A percentile compares a stretch with the other conserved stretches of the same genome.
Conservation (phyloP, 768 basidiomycete species). For the Leccinum longicurvipes region DNA sequence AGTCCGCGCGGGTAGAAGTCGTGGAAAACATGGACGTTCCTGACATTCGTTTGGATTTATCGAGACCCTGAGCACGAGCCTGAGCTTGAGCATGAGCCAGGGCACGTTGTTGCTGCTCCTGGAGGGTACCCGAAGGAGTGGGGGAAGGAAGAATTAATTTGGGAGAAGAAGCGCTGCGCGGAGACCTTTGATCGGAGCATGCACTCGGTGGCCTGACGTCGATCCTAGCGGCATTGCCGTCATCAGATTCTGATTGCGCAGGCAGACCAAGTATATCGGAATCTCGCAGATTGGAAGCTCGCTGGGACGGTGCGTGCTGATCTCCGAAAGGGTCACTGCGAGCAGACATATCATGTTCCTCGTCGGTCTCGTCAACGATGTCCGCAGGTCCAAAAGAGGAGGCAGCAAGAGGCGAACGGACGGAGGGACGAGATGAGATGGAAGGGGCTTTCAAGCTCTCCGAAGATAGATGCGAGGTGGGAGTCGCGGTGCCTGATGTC, state of each 20-base stretch:
- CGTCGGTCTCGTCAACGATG: slow-evolving; percentile 46
- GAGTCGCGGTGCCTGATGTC: slow-evolving; percentile 42
- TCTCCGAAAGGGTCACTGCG: slow-evolving; percentile 64
- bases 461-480: slow-evolving; percentile 23
- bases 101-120: slow-evolving; percentile 68
- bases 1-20: slow-evolving; percentile 73
- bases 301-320: slow-evolving; percentile 34
- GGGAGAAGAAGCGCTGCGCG: slow-evolving; percentile 61
- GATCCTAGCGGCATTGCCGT: slow-evolving; percentile 65
- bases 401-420: slow-evolving; percentile 65
- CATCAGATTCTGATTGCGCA: slow-evolving; percentile 60
- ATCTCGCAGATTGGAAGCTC: slow-evolving; percentile 28
- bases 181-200: slow-evolving; percentile 39
- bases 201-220: slow-evolving; percentile 49
- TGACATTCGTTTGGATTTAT: slow-evolving; percentile 50
- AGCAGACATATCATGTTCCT: slow-evolving; percentile 25
- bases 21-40: slow-evolving; percentile 65
- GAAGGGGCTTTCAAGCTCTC: slow-evolving; percentile 44
- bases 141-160: slow-evolving; percentile 51
- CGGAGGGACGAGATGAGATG: slow-evolving; percentile 37
- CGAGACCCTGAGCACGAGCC: slow-evolving; percentile 51
- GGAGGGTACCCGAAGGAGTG: slow-evolving; percentile 37
- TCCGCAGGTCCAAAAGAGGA: slow-evolving; percentile 72
- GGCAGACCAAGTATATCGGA: slow-evolving; percentile 40
- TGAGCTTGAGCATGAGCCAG: slow-evolving; percentile 59